A percentile compares a stretch with the other conserved stretches of the same genome.
These are phyloP conservation scores for Penicillium verhagenii DNA, from an alignment of 495 filamentous ascomycete genomes.

Conservation along the genomic window DNA sequence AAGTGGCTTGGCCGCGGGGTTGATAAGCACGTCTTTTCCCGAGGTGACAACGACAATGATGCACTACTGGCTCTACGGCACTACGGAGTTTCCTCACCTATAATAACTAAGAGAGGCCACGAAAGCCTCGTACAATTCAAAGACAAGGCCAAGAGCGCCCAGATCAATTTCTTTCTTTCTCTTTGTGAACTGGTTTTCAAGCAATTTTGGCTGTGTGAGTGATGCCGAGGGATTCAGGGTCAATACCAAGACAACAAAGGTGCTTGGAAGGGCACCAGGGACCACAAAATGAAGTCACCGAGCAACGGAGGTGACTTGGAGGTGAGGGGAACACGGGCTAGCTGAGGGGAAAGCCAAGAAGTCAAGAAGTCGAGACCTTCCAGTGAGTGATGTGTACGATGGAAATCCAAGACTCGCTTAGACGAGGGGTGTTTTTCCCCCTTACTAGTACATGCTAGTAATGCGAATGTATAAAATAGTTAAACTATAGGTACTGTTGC, in stretches of 20 bases:
- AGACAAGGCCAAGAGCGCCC: background rate
- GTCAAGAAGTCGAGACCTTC: too few species aligned
- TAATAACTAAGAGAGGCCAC: background rate
- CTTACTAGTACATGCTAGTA: too few species aligned
- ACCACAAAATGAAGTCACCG: background rate
- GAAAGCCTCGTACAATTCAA: background rate
- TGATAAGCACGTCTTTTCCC: background rate
- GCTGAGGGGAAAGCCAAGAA: background rate
- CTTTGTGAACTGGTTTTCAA: background rate
- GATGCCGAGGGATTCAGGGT: conserved; percentile 2
- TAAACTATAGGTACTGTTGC: too few species aligned
- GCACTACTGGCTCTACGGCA: background rate
- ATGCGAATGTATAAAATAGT: too few species aligned
- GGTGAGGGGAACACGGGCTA: background rate
- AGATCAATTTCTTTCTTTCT: background rate
- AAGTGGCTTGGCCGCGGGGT: background rate
- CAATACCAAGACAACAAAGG: background rate
- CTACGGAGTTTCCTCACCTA: background rate
- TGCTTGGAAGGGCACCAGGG: background rate
- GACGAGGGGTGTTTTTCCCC: too few species aligned
- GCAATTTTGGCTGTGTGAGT: background rate
- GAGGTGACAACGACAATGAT: background rate
- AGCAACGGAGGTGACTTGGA: too few species aligned
- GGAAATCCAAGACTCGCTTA: too few species aligned
- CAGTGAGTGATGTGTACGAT: too few species aligned